Evolutionary conservation across 495 filamentous ascomycete species (phyloP), one percentile per base, ranked within the genome.

Genomic region (Trichocladium uniseriatum): DNA sequence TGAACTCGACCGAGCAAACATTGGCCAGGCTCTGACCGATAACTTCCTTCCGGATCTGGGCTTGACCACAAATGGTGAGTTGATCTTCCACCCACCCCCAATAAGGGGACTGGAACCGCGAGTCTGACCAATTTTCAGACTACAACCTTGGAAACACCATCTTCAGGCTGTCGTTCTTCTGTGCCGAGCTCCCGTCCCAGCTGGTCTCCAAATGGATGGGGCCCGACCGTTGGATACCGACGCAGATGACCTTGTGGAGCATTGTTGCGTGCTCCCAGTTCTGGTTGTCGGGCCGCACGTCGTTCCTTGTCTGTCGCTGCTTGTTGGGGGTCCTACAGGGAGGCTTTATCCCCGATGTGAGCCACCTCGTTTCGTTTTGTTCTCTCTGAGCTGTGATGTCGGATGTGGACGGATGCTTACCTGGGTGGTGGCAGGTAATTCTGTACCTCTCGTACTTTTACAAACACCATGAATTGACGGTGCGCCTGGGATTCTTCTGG

Each of bases 151-250:
- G 83, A 0, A 83, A 86, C 58, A 86, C 83, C 1, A 79, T 92
- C 20, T 89, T 86, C 61, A 78, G 75, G 41, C 44, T 86, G 7
- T 73, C 66, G 9, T 89, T 90, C 61, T 68, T 90, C 6, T 74
- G 73, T 15, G 79, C 84, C 0, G 85, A 90, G 59, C 69, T 90
- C 11, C 85, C 85, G 3, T 88, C 84, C 0, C 86, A 90, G 58
- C 66, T 90, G 2, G 63, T 90, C 8, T 79, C 77, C 15, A 91
- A 92, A 57, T 82, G 77, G 66, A 50, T 92, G 24, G 89, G 89
- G 0, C 86, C 88, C 0, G 88, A 94, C 61, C 75, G 79, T 27
- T 94, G 88, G 85, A 90, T 95, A 44, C 87, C 88, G 0, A 67
- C 82, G 22, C 86, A 91, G 56, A 91, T 91, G 77, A 68, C 87